phyloP scores from a whole-genome alignment of 2,329 filamentous ascomycete genomes.

The Cadophora luteo-olivacea region DNA sequence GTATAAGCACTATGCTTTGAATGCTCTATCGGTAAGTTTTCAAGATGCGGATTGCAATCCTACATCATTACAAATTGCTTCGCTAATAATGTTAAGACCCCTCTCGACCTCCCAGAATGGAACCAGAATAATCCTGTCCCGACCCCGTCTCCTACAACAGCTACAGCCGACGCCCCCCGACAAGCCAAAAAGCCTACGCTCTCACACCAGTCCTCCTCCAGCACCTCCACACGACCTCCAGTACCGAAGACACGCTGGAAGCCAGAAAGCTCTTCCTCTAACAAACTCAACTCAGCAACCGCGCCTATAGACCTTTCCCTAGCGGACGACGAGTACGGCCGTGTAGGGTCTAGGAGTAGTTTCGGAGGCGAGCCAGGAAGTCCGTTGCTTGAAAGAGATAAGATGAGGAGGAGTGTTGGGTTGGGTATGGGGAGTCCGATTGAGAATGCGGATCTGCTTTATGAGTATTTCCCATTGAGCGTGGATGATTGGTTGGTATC shows the following conservation, averaged over 20 bases:
- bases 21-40: conserved; percentile 39
- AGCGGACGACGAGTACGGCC: conserved; percentile 40
- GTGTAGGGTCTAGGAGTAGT: neutral
- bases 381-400: conserved; percentile 37
- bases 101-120: conserved; percentile 42
- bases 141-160: conserved; percentile 20
- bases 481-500: conserved; percentile 78
- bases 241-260: conserved; percentile 45
- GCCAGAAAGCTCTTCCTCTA: conserved; percentile 29
- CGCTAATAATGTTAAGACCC: conserved; percentile 30
- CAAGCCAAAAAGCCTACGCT: conserved; percentile 36
- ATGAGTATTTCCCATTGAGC: conserved; percentile 93
- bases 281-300: conserved; percentile 25
- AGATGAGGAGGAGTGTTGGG: conserved; percentile 42
- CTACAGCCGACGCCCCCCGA: conserved; percentile 27
- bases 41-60: neutral
- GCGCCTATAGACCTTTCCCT: conserved; percentile 43
- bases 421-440: conserved; percentile 61
- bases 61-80: neutral
- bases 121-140: conserved; percentile 25
- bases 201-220: conserved; percentile 25
- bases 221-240: conserved; percentile 34
- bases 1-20: conserved; percentile 41
- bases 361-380: conserved; percentile 25
- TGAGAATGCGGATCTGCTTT: conserved; percentile 83